Base-by-base conservation (phyloP, 148 eudicot genomes). In the Chenopodium album region DNA sequence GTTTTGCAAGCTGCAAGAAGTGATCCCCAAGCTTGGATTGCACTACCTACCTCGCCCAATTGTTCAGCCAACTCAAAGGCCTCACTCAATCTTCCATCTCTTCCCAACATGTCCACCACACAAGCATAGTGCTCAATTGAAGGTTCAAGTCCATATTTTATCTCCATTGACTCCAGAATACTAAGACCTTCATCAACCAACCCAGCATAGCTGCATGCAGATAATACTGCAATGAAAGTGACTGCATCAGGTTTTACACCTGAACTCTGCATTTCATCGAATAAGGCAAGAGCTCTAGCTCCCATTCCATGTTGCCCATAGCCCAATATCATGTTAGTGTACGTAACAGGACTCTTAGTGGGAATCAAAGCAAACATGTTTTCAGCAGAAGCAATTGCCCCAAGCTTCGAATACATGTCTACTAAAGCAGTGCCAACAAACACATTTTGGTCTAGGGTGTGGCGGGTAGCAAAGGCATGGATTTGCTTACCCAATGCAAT, bases 191-290 rank as follows among this genome's bases (percentile, higher is more conserved):
- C 94, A 62, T 91, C 85, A 54, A 94, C 91, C 82, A 90, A 87
- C n/a, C 99, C 98, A 52, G 92, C 76, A 82, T 95, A 90, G 82
- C 95, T 93, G 80, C 99, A 95, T 76, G 99, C 98, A 74, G 97
- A 92, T 78, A 94, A 83, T 41, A 85, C 86, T 52, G 98, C 98
- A 79, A 95, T 87, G 63, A 95, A 89, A 82, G 99, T 92, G 64
- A 95, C 71, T 26, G 90, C 88, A 87, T 95, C 98, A 62, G 97
- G 99, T 73, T 76, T 86, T 13, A 91, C 50, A 23, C 90, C 91
- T 63, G 73, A 80, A 54, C 83, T 79, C 81, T 75, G 81, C 98
- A 93, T 92, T n/a, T 92, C 92, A 76, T 81, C 50, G 60, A 95
- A 95, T 32, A 93, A 84, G 37, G 78, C 74, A 26, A 94, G 78